Evolutionary conservation across 306 rosid species (phyloP).

Genomic region (Vicia faba): DNA sequence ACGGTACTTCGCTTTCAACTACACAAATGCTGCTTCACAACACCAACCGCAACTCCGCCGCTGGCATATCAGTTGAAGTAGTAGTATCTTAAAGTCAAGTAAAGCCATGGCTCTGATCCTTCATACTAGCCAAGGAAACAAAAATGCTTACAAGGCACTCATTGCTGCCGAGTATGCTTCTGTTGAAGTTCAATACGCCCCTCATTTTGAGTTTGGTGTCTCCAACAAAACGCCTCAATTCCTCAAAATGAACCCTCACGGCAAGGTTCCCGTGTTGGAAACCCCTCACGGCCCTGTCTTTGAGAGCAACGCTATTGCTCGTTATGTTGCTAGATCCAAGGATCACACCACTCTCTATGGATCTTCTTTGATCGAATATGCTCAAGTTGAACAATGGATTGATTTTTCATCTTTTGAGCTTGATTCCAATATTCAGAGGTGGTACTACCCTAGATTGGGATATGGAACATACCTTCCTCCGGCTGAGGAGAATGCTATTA

Average conservation of each 20-base stretch:
- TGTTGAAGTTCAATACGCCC: slow-evolving; percentile 56
- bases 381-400: slow-evolving; percentile 88
- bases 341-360: slow-evolving; percentile 57
- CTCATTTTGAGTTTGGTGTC: slow-evolving; percentile 71
- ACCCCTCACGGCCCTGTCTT: slow-evolving; percentile 50
- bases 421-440: slow-evolving; percentile 50
- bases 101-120: slow-evolving; percentile 41
- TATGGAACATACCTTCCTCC: slow-evolving; percentile 55
- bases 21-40: too few relatives aligned
- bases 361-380: slow-evolving; percentile 65
- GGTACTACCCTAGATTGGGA: slow-evolving; percentile 58
- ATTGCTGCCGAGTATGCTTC: slow-evolving; percentile 61
- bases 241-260: slow-evolving; percentile 78
- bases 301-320: slow-evolving; percentile 92
- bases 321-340: slow-evolving; percentile 42
- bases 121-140: slow-evolving; percentile 59
- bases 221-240: slow-evolving; percentile 75
- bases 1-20: too few relatives aligned
- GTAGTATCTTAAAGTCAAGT: too few relatives aligned
- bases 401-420: slow-evolving; percentile 78
- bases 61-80: too few relatives aligned
- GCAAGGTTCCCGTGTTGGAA: slow-evolving; percentile 70
- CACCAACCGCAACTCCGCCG: too few relatives aligned
- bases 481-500: slow-evolving; percentile 70
- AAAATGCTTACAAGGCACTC: slow-evolving; percentile 62